These are phyloP conservation scores for Neonectria coccinea DNA, from an alignment of 2,329 filamentous ascomycete species.

Conservation along the genomic window DNA sequence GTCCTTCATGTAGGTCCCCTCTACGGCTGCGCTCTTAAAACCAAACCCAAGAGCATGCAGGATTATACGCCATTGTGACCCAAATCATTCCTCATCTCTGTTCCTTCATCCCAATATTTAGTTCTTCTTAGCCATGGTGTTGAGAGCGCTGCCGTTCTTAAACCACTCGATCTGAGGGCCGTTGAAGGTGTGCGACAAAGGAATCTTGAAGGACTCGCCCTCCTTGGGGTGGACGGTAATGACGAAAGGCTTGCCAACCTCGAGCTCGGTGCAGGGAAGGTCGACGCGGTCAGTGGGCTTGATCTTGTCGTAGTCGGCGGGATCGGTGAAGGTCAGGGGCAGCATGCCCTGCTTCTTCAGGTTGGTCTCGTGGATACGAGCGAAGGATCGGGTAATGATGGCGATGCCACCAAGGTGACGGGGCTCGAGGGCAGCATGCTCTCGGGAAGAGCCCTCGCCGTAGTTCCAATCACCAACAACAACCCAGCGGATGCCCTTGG, in stretches of 20 bases:
- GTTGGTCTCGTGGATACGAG: slow-evolving; percentile 99
- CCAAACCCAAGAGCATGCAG: slow-evolving; percentile 42
- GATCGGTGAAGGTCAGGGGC: slow-evolving; percentile 93
- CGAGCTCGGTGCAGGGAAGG: slow-evolving; percentile 87
- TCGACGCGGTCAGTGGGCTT: slow-evolving; percentile 87
- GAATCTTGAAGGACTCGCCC: slow-evolving; percentile 82
- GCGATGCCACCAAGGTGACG: slow-evolving; percentile 96
- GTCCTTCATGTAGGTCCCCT: slow-evolving; percentile 35
- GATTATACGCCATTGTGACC: slow-evolving; percentile 45
- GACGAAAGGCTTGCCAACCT: slow-evolving; percentile 91
- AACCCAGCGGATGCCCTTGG: slow-evolving; percentile 95
- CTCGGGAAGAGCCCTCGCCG: slow-evolving; percentile 96
- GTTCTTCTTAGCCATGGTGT: slow-evolving; percentile 91
- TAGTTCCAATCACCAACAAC: slow-evolving; percentile 99
- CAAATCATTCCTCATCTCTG: slow-evolving; percentile 40
- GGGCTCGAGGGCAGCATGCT: slow-evolving; percentile 98
- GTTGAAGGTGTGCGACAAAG: slow-evolving; percentile 97
- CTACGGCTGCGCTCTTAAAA: slow-evolving; percentile 43
- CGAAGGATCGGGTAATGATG: slow-evolving; percentile 95
- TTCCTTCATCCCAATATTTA: slow-evolving; percentile 30
- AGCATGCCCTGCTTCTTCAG: slow-evolving; percentile 99
- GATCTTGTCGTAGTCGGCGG: slow-evolving; percentile 98
- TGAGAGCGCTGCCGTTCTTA: slow-evolving; percentile 95
- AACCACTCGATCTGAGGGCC: slow-evolving; percentile 99
- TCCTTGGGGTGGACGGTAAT: slow-evolving; percentile 93